Conservation (phyloP, 352 stramenopile species). For the Stramenopiles sp. region DNA sequence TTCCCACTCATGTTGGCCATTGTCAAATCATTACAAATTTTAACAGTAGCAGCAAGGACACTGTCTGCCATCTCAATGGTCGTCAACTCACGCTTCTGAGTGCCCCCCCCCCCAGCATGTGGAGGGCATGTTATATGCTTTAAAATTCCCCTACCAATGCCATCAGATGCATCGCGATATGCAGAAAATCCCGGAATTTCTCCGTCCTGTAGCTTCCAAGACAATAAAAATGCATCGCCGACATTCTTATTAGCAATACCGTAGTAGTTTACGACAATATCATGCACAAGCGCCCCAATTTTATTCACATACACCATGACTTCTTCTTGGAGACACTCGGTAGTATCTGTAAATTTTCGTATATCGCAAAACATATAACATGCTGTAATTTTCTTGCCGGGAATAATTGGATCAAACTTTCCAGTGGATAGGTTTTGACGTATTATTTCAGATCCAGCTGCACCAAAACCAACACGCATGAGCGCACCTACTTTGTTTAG, state of each 20-base stretch:
- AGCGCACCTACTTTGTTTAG: conserved; percentile 79
- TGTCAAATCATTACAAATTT: conserved; percentile 85
- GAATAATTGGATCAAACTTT: conserved; percentile 87
- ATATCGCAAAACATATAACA: conserved; percentile 90
- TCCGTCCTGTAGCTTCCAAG: conserved; percentile 84
- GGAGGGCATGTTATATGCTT: background rate
- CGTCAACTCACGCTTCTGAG: background rate
- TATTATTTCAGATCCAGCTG: conserved; percentile 87
- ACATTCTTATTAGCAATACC: conserved; percentile 92
- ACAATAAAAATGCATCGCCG: conserved; percentile 71
- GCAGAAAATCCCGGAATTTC: conserved; percentile 51
- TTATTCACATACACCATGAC: conserved; percentile 95
- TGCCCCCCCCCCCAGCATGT: background rate
- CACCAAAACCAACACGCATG: conserved; percentile 86
- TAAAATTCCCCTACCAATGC: conserved; percentile 19
- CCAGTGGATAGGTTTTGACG: conserved; percentile 80
- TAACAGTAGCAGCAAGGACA: conserved; percentile 79
- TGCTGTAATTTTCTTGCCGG: conserved; percentile 83
- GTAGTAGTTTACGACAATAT: conserved; percentile 71
- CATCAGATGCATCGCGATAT: conserved; percentile 48
- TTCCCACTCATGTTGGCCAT: conserved; percentile 58
- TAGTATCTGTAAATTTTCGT: conserved; percentile 81
- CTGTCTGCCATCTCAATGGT: conserved; percentile 64
- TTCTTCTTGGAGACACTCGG: conserved; percentile 69
- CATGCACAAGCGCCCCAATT: conserved; percentile 82